Conservation (phyloP, 495 filamentous ascomycete species). For the Penicillium angulare region DNA sequence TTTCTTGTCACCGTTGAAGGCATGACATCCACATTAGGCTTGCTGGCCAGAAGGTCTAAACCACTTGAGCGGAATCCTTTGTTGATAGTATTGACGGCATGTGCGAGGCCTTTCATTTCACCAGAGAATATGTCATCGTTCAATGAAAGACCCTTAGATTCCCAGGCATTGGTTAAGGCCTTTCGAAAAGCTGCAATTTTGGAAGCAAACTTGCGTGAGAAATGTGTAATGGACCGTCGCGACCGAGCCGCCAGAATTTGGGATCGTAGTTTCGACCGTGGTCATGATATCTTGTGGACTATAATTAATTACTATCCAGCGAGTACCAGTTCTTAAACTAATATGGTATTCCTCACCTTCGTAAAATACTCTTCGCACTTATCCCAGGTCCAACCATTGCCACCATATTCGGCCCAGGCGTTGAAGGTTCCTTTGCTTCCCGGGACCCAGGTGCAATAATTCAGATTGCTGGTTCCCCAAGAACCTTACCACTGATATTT, state of each 20-base stretch:
- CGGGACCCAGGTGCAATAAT: constrained; percentile 51
- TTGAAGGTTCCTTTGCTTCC: constrained; percentile 49
- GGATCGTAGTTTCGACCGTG: constrained; percentile 27
- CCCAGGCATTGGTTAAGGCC: constrained; percentile 48
- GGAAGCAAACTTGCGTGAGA: constrained; percentile 48
- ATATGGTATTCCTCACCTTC: constrained; percentile 28
- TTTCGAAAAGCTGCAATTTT: constrained; percentile 48
- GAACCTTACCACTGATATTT: constrained; percentile 48
- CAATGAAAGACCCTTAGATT: constrained; percentile 18
- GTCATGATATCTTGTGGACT: constrained; percentile 41
- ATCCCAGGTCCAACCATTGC: constrained; percentile 53
- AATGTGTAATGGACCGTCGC: constrained; percentile 42
- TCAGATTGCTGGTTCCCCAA: constrained; percentile 46
- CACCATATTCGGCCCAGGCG: constrained; percentile 50
- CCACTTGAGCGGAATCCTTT: constrained; percentile 48
- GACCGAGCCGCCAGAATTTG: constrained; percentile 39
- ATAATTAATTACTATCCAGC: background rate
- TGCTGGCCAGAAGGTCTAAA: constrained; percentile 42
- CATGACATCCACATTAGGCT: constrained; percentile 41
- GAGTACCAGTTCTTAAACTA: constrained; percentile 49
- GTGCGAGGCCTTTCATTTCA: constrained; percentile 44
- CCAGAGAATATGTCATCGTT: constrained; percentile 31
- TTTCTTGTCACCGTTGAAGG: background rate
- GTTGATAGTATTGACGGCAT: constrained; percentile 51
- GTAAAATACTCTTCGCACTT: background rate